Base-by-base conservation (phyloP, 805 yeast species). In the Myxozyma udenii region DNA sequence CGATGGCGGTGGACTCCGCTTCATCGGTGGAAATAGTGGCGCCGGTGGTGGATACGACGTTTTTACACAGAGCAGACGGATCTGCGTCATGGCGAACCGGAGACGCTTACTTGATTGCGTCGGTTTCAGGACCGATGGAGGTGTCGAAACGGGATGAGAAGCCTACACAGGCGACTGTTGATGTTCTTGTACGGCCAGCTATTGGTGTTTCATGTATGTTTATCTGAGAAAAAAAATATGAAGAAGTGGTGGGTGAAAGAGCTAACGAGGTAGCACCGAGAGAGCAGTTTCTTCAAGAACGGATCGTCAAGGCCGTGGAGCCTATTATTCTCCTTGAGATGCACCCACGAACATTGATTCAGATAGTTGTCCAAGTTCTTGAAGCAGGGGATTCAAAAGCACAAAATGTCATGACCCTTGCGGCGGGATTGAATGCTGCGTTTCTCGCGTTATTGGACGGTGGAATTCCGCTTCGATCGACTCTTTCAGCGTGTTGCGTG, bases 101-200 rank as follows among this genome's bases (percentile, higher is more conserved):
- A 21, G 18, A 36, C 3, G 43, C 61, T 11, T 44, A 51, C 16
- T 81, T 85, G 2, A 69, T 90, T 1, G 80, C 84, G 39, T 81
- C 96, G 0, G 90, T 91, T 0, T 78, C 90, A 0, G 98, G 98
- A 0, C 98, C 98, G 0, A 77, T 91, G 26, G 97, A 91, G 63
- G 83, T 87, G 9, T 84, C 83, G 65, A 69, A 80, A 12, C 78
- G 91, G 61, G 95, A 89, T 64, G 98, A 91, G 66, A 68, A 83
- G 30, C 96, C 97, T 9, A 83, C 85, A 14, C 73, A 76, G 41
- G 84, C 91, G 14, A 81, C 87, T 16, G 66, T 93, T 16, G 96
- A 89, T 66, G 77, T 93, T 5, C 78, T 80, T 19, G 81, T 90
- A 1, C 74, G 89, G 36, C 96, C 98, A 0, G 80, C 84, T 21